Evolutionary conservation across 352 stramenopile species (phyloP), one percentile per base, ranked within the genome.

Genomic region (Plasmopara halstedii): DNA sequence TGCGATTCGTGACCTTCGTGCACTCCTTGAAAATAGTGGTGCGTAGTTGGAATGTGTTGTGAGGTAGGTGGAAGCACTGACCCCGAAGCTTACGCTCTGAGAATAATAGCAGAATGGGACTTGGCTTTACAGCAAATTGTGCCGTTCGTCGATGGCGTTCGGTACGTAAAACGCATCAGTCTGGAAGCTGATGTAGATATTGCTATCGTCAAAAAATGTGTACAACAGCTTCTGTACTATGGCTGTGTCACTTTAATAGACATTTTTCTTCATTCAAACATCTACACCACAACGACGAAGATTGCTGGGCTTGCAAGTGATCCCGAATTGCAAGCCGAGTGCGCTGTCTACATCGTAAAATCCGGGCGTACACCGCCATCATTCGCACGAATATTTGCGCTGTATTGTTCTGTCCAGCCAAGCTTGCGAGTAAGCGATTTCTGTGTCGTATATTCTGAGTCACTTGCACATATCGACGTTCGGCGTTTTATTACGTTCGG

Each of bases 191-290:
- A 94, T 42, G 83, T 95, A 13, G 82, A 94, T 47, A 77, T 94
- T 35, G 67, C 74, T 21, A 88, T 92, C 43, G 81, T 95, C 14
- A 96, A 94, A 58, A 87, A 88, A 29, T 94, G 81, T 50, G 50
- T 95, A 22, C 80, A 73, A 0, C 83, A 92, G 58, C 61, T 95
- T 49, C 54, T 95, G 17, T 94, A 95, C 67, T 95, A 92, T 42
- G 77, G 76, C 44, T 95, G 82, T 51, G 82, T 95, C 44, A 77
- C 73, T 13, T 73, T 96, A 55, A 89, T 94, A 37, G 85, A 96
- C 51, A 94, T 96, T 50, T 96, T 96, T 46, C 56, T 93, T 34
- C 80, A 95, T 63, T 87, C 78, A 8, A 96, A 96, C 58, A 89
- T 94, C 36, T 96, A 95, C 59, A 67, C 72, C 6, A 84, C 70